These are phyloP conservation scores for Sporobolomyces roseus DNA, from an alignment of 768 basidiomycete species.

Conservation along the genomic window DNA sequence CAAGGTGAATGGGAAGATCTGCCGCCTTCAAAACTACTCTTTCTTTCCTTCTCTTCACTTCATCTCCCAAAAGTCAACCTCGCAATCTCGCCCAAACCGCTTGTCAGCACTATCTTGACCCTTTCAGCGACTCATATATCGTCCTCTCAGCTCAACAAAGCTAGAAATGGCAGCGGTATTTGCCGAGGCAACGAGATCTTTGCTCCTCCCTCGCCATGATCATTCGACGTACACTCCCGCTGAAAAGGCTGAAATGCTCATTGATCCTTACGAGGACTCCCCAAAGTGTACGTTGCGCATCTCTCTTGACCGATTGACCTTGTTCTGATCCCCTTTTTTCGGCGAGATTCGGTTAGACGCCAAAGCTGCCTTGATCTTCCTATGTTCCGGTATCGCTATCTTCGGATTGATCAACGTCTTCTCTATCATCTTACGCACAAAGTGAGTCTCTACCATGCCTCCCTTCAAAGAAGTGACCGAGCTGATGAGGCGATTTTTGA, in stretches of 20 bases:
- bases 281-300: constrained; percentile 31
- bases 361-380: constrained; percentile 22
- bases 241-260: constrained; percentile 35
- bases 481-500: no score
- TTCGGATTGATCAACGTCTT: constrained; percentile 28
- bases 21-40: constrained; percentile 9
- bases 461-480: no score
- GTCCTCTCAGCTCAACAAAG: no score
- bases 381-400: constrained; percentile 33
- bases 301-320: background rate
- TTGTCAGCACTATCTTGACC: background rate
- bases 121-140: background rate
- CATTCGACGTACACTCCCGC: constrained; percentile 5
- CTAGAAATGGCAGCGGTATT: background rate
- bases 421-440: constrained; percentile 3
- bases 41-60: constrained; percentile 11
- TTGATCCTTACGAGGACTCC: constrained; percentile 34
- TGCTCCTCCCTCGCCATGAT: constrained; percentile 6
- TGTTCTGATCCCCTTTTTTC: no score
- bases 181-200: background rate
- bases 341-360: constrained; percentile 20
- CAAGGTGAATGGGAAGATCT: background rate
- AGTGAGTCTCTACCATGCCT: no score
- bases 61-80: background rate
- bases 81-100: background rate